These are phyloP conservation scores for Rhizopogon rudus DNA, from an alignment of 768 basidiomycete species.

Conservation along the genomic window DNA sequence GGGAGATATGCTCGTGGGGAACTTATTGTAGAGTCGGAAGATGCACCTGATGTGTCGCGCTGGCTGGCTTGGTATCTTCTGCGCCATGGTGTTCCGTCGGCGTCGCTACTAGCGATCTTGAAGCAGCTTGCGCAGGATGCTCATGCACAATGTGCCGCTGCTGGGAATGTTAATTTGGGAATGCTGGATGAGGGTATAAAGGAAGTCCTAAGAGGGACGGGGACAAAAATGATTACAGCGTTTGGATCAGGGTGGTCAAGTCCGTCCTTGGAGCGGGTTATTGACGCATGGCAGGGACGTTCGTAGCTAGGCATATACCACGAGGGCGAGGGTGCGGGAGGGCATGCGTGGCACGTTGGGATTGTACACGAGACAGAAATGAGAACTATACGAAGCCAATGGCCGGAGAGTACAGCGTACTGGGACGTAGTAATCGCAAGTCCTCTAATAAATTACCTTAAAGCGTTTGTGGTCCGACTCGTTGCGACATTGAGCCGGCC, in stretches of 20 bases:
- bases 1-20: conserved; percentile 56
- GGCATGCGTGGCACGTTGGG: no score
- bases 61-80: conserved; percentile 68
- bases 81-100: conserved; percentile 65
- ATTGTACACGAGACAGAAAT: no score
- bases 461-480: no score
- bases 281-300: conserved; percentile 46
- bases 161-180: conserved; percentile 38
- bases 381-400: no score
- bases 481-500: no score
- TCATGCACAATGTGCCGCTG: conserved; percentile 53
- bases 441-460: no score
- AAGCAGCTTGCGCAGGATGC: conserved; percentile 60
- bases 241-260: conserved; percentile 73
- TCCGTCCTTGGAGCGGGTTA: conserved; percentile 60
- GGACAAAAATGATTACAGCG: conserved; percentile 70
- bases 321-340: no score
- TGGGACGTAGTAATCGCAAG: no score
- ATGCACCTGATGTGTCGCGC: conserved; percentile 21
- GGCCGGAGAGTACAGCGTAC: no score
- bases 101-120: conserved; percentile 59
- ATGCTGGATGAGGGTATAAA: conserved; percentile 59
- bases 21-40: conserved; percentile 22
- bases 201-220: conserved; percentile 83
- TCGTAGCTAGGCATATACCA: neutral